Conservation (phyloP, 257 asterid species). For the Solanum virginianum region DNA sequence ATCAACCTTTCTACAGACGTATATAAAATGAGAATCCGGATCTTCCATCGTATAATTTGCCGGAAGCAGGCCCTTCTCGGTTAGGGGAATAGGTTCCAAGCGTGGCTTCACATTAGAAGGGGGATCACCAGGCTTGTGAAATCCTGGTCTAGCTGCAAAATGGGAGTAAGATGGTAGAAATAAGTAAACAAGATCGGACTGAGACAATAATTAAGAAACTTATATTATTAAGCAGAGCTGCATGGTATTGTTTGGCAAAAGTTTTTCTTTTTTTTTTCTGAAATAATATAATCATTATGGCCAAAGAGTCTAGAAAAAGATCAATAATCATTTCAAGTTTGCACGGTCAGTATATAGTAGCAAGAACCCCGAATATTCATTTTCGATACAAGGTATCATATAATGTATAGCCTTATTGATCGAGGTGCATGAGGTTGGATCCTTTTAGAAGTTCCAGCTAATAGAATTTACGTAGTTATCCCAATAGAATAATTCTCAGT, state of each 20-base stretch:
- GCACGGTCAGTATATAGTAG: not conserved
- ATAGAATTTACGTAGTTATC: not conserved
- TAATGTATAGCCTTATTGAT: not conserved
- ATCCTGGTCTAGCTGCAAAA: slow-evolving; percentile 90
- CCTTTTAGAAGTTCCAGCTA: not conserved
- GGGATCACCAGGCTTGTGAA: slow-evolving; percentile 46
- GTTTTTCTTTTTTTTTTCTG: not conserved
- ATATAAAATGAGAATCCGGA: slow-evolving; percentile 91
- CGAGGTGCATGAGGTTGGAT: not conserved
- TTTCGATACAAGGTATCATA: not conserved
- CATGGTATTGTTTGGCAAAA: not conserved
- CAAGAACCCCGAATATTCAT: not conserved
- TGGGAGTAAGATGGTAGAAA: not conserved
- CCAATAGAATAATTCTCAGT: not conserved
- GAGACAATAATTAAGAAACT: not conserved
- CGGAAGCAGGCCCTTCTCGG: slow-evolving; percentile 74
- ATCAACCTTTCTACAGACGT: slow-evolving; percentile 53
- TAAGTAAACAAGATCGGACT: not conserved
- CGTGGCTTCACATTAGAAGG: slow-evolving; percentile 20
- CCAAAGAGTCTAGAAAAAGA: not conserved
- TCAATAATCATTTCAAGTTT: not conserved
- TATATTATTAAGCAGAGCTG: not conserved
- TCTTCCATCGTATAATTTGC: slow-evolving; percentile 67
- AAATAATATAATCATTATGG: no score
- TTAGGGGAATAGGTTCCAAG: slow-evolving; percentile 56